phyloP scores from a whole-genome alignment of 495 filamentous ascomycete species.

The Echria macrotheca region DNA sequence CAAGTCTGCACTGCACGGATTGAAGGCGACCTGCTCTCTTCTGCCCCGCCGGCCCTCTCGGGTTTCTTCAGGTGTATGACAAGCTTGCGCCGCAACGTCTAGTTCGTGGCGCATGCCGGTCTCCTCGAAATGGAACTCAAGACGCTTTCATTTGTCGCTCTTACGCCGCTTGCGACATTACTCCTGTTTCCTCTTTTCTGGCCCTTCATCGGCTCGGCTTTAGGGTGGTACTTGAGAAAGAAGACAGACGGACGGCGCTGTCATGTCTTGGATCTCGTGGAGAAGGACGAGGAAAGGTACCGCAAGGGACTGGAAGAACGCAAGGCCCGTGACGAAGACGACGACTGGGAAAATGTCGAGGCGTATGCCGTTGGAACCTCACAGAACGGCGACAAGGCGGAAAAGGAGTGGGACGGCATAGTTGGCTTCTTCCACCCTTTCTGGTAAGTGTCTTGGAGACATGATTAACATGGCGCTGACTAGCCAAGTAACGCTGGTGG shows the following conservation, averaged over 20 bases:
- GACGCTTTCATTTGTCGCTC: slow-evolving; percentile 16
- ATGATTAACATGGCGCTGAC: slow-evolving; percentile 32
- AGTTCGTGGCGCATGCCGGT: neutral
- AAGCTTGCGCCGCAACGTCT: neutral
- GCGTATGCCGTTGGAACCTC: slow-evolving; percentile 45
- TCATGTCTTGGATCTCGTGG: slow-evolving; percentile 55
- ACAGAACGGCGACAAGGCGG: slow-evolving; percentile 47
- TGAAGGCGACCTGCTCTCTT: too few relatives aligned
- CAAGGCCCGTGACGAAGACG: slow-evolving; percentile 52
- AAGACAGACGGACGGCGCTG: slow-evolving; percentile 59
- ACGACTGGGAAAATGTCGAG: slow-evolving; percentile 75
- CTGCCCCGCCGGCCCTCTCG: neutral
- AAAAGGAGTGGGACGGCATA: slow-evolving; percentile 68
- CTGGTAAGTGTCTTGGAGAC: too few relatives aligned
- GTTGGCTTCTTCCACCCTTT: slow-evolving; percentile 98
- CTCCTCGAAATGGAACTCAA: slow-evolving; percentile 8
- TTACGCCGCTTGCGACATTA: slow-evolving; percentile 26
- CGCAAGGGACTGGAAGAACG: slow-evolving; percentile 16
- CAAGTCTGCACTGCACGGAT: too few relatives aligned
- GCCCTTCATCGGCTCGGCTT: slow-evolving; percentile 34
- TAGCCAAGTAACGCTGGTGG: slow-evolving; percentile 79
- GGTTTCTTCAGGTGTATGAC: neutral
- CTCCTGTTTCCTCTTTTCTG: slow-evolving; percentile 32
- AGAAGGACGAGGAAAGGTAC: slow-evolving; percentile 54
- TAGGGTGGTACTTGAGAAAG: slow-evolving; percentile 62